Evolutionary conservation across 139 green algal genomes (phyloP).

Genomic region (Coelastrella sp.): DNA sequence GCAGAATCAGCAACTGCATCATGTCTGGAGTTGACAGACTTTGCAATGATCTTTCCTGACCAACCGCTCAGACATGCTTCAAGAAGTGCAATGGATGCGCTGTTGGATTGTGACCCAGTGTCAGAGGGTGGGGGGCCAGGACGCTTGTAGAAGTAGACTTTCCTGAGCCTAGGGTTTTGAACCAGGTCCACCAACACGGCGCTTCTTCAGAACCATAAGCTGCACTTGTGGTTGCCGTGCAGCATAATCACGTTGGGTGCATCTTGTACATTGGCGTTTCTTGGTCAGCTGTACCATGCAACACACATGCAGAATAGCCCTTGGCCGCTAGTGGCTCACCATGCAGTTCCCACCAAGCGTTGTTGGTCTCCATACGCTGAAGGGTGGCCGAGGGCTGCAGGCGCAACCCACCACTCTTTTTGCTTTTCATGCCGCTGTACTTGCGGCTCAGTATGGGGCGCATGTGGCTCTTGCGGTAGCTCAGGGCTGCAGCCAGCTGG

Average conservation of each 20-base stretch:
- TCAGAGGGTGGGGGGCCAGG: no score
- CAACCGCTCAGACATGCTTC: no score
- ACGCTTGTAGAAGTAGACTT: no score
- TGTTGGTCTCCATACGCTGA: slow-evolving; percentile 11
- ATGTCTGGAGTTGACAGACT: not conserved
- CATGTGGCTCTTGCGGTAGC: not conserved
- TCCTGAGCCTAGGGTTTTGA: not conserved
- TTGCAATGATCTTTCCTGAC: not conserved
- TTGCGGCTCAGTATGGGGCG: not conserved
- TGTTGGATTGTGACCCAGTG: no score
- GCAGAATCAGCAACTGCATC: not conserved
- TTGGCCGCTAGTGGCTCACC: not conserved
- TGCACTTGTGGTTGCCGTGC: no score
- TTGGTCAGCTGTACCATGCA: not conserved
- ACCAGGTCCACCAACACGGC: not conserved
- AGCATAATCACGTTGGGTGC: no score
- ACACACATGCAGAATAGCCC: not conserved
- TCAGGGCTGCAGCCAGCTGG: not conserved
- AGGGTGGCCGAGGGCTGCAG: not conserved
- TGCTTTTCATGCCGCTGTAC: not conserved
- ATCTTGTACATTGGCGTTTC: not conserved
- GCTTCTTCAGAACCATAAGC: not conserved
- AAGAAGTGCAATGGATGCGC: no score
- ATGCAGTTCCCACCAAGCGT: slow-evolving; percentile 13
- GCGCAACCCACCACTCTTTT: not conserved